A percentile compares a stretch with the other conserved stretches of the same genome.
These are phyloP conservation scores for Podaxis mareebaensis DNA, from an alignment of 768 basidiomycete species.

Conservation along the genomic window DNA sequence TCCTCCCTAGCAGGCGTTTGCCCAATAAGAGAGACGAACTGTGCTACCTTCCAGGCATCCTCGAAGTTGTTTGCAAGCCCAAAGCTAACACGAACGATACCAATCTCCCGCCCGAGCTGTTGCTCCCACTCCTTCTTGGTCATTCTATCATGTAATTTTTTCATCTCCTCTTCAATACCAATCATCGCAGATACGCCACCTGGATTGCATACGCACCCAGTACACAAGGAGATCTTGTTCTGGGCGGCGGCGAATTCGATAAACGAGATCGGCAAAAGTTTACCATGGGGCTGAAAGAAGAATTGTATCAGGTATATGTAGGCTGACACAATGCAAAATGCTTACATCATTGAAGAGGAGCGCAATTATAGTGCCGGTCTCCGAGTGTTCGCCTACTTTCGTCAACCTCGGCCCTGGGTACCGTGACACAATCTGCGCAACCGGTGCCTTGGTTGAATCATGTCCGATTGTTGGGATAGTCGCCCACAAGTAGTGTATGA, in stretches of 20 bases:
- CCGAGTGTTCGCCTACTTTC: conserved; percentile 63
- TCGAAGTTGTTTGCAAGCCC: conserved; percentile 78
- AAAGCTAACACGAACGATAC: conserved; percentile 74
- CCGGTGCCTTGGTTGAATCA: conserved; percentile 55
- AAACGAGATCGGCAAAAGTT: conserved; percentile 71
- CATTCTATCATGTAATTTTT: not conserved
- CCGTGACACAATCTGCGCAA: conserved; percentile 70
- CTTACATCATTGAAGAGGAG: conserved; percentile 65
- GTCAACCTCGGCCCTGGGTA: conserved; percentile 53
- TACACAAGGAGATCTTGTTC: conserved; percentile 71
- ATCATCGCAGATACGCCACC: conserved; percentile 77
- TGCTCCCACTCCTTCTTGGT: conserved; percentile 66
- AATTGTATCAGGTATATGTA: conserved; percentile 2
- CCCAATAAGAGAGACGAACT: conserved; percentile 47
- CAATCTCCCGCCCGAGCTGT: conserved; percentile 63
- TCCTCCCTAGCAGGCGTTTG: conserved; percentile 24
- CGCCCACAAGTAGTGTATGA: conserved; percentile 60
- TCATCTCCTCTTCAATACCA: conserved; percentile 66
- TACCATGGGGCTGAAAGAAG: conserved; percentile 54
- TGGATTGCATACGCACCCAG: conserved; percentile 89
- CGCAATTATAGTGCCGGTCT: conserved; percentile 63
- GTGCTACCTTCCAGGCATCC: conserved; percentile 63
- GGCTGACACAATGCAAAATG: conserved; percentile 15
- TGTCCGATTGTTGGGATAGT: conserved; percentile 60
- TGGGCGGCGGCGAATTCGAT: conserved; percentile 68